These are phyloP conservation scores for Emericellopsis cladophorae DNA, from an alignment of 2,329 filamentous ascomycete genomes.

Conservation along the genomic window DNA sequence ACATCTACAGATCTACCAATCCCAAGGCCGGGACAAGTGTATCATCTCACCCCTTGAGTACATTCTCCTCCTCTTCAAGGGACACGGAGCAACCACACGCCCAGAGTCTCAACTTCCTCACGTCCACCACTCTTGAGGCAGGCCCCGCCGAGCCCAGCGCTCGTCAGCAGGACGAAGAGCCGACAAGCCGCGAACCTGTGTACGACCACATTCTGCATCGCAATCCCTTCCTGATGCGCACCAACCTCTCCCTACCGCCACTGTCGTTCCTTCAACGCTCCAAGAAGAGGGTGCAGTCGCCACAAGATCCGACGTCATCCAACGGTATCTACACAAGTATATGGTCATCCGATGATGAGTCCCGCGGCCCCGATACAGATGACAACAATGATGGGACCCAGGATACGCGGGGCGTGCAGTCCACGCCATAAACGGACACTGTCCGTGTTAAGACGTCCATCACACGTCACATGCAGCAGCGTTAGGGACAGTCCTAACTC, in stretches of 20 bases:
- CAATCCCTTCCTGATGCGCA: slow-evolving; percentile 22
- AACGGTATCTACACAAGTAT: too few relatives aligned
- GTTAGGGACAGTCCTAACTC: too few relatives aligned
- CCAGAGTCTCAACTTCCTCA: slow-evolving; percentile 4
- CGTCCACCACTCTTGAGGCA: slow-evolving; percentile 1
- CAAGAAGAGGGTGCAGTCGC: too few relatives aligned
- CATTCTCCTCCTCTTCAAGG: slow-evolving; percentile 7
- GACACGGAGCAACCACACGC: neutral
- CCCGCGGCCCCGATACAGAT: too few relatives aligned
- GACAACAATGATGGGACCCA: too few relatives aligned
- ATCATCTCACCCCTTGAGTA: slow-evolving; percentile 8
- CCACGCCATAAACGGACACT: slow-evolving; percentile 6
- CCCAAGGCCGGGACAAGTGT: slow-evolving; percentile 9
- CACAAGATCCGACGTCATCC: too few relatives aligned
- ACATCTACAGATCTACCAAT: slow-evolving; percentile 1
- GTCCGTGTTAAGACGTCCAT: slow-evolving; percentile 13
- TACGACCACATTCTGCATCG: slow-evolving; percentile 6
- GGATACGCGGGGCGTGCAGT: too few relatives aligned
- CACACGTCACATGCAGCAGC: slow-evolving; percentile 1
- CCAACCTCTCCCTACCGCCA: slow-evolving; percentile 12
- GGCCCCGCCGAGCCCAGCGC: slow-evolving; percentile 1
- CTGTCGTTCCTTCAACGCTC: too few relatives aligned
- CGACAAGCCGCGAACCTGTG: slow-evolving; percentile 1
- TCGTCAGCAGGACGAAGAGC: neutral
- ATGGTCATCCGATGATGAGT: too few relatives aligned